A percentile compares a stretch with the other conserved stretches of the same genome.
These are phyloP conservation scores for Dendrobium officinale DNA, from an alignment of 106 monocot species.

Conservation along the genomic window DNA sequence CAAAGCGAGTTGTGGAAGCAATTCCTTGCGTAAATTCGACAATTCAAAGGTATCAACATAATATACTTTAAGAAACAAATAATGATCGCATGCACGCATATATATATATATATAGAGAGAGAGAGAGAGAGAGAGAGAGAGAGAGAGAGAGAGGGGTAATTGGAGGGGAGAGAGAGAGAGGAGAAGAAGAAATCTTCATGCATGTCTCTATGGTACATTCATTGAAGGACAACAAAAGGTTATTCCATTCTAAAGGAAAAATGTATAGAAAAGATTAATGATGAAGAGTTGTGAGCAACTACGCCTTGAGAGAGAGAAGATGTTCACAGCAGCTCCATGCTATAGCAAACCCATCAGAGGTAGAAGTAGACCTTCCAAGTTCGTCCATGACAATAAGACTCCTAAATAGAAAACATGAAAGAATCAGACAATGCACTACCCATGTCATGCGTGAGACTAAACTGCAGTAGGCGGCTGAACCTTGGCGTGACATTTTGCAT, in stretches of 20 bases:
- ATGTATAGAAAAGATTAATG: neutral
- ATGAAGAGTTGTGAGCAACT: constrained; percentile 8
- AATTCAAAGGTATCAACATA: too few relatives aligned
- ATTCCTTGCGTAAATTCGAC: too few relatives aligned
- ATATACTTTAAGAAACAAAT: too few relatives aligned
- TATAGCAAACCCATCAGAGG: constrained; percentile 94
- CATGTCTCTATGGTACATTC: neutral
- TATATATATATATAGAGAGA: too few relatives aligned
- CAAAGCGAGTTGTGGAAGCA: too few relatives aligned
- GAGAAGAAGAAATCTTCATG: neutral
- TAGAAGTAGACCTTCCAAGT: constrained; percentile 97
- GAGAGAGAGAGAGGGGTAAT: neutral
- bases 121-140: neutral
- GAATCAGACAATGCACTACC: constrained; percentile 19
- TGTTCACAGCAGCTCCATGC: constrained; percentile 99
- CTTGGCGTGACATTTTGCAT: constrained; percentile 90
- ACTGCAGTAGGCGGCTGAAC: constrained; percentile 25
- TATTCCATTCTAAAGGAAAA: constrained; percentile 1
- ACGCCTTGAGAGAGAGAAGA: constrained; percentile 82
- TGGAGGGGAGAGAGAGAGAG: neutral
- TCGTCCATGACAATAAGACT: constrained; percentile 95
- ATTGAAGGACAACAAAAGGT: neutral
- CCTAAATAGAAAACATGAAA: constrained; percentile 36
- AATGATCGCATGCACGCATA: too few relatives aligned
- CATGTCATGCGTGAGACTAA: neutral